Base-by-base conservation (phyloP, 768 basidiomycete species). In the Boletus pseudo-olivaceus region DNA sequence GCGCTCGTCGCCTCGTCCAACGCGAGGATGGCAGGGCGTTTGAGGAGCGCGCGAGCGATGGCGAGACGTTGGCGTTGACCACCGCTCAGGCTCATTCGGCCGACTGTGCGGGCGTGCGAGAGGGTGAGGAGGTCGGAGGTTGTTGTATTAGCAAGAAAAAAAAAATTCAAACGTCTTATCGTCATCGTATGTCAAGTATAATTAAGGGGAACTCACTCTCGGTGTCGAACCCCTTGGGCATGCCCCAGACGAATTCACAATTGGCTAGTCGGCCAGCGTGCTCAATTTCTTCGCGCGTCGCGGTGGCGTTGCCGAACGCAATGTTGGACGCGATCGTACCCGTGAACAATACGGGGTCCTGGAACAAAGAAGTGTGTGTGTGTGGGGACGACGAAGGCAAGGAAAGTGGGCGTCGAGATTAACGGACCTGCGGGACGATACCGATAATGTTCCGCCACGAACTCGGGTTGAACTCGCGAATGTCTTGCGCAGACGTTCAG, bases 321-420 rank as follows among this genome's bases (percentile, higher is more conserved):
- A 96, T 98, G 63, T 98, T 98, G 2, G 90, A 89, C 3, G 93
- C 93, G 47, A 98, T 95, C 0, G 93, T 96, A 3, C 93, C 93
- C 3, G 88, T 87, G 71, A 97, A 97, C 29, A 97, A 71, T 3
- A 93, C 83, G 0, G 93, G 92, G 57, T 96, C 93, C 75, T 62
- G 4, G 15, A 12, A 7, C 0, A 2, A 47, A 47, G 17, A 41
- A 15, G 14, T 20, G n/a, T 17, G 14, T 20, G n/a, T 17, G 32
- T 34, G 10, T 9, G 7, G n/a, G 20, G n/a, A 27, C 8, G 26
- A 20, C 8, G 5, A 23, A 17, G 3, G 32, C 9, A 26, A 34
- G 3, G 15, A 27, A 3, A 20, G 9, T 15, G 9, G 7, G 15
- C 5, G 17, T 7, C 23, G 4, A 4, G 19, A 12, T 37, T 9